Base-by-base conservation (phyloP, 1,139 yeast species). In the Kodamaea ohmeri region DNA sequence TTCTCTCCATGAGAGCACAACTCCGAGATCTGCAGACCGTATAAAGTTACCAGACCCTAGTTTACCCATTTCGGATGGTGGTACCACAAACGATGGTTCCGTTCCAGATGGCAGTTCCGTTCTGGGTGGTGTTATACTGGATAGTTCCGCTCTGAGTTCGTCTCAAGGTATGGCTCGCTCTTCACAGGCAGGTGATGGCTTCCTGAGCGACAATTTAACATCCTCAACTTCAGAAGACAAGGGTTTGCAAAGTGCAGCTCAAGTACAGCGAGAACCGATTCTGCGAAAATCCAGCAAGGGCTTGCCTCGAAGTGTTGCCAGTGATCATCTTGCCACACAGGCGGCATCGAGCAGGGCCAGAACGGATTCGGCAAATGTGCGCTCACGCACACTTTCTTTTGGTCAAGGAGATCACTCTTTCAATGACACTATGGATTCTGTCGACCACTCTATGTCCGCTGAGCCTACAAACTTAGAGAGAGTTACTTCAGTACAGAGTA, bases 401-500 rank as follows among this genome's bases (percentile, higher is more conserved):
- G 9, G 16, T 12, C 28, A 25, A 12, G 28, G 8, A 5, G 28
- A 25, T 4, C 8, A 8, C 6, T 25, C 28, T n/a, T n/a, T n/a
- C n/a, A n/a, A n/a, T n/a, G n/a, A n/a, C n/a, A n/a, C n/a, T 25
- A 25, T 17, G 16, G 28, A 12, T 8, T 13, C 28, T 25, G 28
- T n/a, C 7, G 28, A 25, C 17, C n/a, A n/a, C n/a, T n/a, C n/a
- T n/a, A n/a, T n/a, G n/a, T 13, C 28, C 8, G 5, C 6, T 25
- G 28, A 25, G 6, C 9, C 6, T 6, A 13, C 16, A 16, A 25
- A 14, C 14, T 22, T 26, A 25, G 38, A 35, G 20, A 32, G 36
- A 15, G 31, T 6, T 8, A 17, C 31, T 17, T 38, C 41, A 8
- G 27, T 29, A 12, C 24, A 26, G 8, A 35, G 36, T 20, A 32